Percentiles rank a stretch among this genome's conserved stretches.
Evolutionary conservation across 2,329 filamentous ascomycete genomes (phyloP).

Genomic region (Neodidymelliopsis sp.): DNA sequence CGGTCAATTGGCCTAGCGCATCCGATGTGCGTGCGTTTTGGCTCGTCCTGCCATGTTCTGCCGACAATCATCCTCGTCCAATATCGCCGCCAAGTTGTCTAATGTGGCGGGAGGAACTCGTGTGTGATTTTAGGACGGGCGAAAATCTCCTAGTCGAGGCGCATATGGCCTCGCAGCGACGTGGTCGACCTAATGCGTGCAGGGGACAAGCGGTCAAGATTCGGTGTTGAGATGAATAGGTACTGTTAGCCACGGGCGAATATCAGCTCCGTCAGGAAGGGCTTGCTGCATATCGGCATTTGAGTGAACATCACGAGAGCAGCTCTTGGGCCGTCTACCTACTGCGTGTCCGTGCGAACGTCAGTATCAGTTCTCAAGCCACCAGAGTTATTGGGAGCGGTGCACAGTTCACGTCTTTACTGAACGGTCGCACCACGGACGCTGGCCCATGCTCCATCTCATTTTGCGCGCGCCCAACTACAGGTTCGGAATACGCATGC

Average conservation of each 20-base stretch:
- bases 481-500: constrained; percentile 14
- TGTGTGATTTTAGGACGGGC: constrained; percentile 9
- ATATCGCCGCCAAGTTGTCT: constrained; percentile 29
- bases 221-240: background rate
- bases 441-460: constrained; percentile 23
- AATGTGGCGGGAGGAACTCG: constrained; percentile 19
- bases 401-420: constrained; percentile 8
- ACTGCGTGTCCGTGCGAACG: constrained; percentile 4
- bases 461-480: constrained; percentile 26
- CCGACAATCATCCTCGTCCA: constrained; percentile 28
- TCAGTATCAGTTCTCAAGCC: constrained; percentile 12
- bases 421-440: constrained; percentile 29
- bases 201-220: constrained; percentile 15
- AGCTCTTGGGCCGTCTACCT: constrained; percentile 4
- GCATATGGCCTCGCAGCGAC: constrained; percentile 5
- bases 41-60: constrained; percentile 21
- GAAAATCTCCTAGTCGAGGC: constrained; percentile 5
- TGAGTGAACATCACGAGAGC: constrained; percentile 10
- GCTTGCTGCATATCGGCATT: constrained; percentile 20
- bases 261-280: background rate
- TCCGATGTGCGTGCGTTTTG: constrained; percentile 25
- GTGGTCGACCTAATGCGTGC: constrained; percentile 11
- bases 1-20: constrained; percentile 33
- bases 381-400: constrained; percentile 10
- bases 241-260: constrained; percentile 14